phyloP scores from a whole-genome alignment of 2,329 filamentous ascomycete species.

The Phaeosphaeria sp. region DNA sequence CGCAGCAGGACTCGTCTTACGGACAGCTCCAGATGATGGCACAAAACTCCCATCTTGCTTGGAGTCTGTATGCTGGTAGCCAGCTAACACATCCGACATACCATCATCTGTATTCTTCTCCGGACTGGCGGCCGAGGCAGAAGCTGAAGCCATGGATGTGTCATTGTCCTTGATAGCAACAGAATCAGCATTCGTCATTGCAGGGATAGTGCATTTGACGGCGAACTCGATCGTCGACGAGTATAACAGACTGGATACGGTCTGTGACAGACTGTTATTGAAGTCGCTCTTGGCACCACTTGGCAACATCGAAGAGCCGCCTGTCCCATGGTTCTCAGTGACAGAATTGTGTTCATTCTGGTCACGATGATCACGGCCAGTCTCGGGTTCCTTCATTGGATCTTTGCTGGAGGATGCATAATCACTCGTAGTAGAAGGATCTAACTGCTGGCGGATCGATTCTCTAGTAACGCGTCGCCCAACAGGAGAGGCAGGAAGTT shows the following conservation, averaged over 20 bases:
- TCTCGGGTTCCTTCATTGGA: conserved; percentile 1
- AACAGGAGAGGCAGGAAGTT: conserved; percentile 43
- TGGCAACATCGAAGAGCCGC: not conserved
- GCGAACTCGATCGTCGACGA: conserved; percentile 43
- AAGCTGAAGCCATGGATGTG: not conserved
- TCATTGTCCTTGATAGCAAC: not conserved
- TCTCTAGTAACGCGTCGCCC: conserved; percentile 41
- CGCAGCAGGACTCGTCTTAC: not conserved
- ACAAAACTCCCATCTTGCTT: conserved; percentile 20
- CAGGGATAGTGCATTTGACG: conserved; percentile 37
- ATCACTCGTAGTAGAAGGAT: conserved; percentile 34
- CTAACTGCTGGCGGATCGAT: conserved; percentile 35
- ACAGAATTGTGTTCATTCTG: not conserved
- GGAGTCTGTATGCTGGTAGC: conserved; percentile 37
- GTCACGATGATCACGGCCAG: conserved; percentile 1
- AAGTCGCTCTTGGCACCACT: conserved; percentile 14
- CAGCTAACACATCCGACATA: conserved; percentile 40
- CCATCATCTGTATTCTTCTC: conserved; percentile 36
- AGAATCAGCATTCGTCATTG: conserved; percentile 22
- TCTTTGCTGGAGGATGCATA: conserved; percentile 18
- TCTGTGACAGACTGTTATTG: conserved; percentile 34
- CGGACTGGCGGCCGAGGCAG: conserved; percentile 11
- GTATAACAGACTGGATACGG: conserved; percentile 32
- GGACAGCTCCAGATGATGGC: not conserved
- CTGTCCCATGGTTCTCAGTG: not conserved